Conservation (phyloP, 2,329 filamentous ascomycete species). For the Cephalotrichum gorgonifer region DNA sequence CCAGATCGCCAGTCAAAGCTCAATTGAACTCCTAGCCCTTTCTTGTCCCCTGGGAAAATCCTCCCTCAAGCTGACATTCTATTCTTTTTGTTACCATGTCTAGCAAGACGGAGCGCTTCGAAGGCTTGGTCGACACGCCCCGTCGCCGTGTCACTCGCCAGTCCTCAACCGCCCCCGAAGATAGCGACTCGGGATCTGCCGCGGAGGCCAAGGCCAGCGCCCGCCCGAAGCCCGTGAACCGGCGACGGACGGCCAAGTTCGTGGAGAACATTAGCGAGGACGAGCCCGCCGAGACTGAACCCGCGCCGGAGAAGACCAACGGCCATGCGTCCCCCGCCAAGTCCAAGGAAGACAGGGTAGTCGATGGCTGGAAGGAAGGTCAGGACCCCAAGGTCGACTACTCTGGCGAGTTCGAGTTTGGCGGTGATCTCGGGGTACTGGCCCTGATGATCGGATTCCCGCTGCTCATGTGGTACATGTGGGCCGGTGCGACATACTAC, state of each 20-base stretch:
- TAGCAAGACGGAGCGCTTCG: slow-evolving; percentile 52
- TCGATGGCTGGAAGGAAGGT: slow-evolving; percentile 49
- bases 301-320: slow-evolving; percentile 10
- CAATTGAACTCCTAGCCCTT: background rate
- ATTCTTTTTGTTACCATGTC: background rate
- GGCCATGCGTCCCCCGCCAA: slow-evolving; percentile 9
- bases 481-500: slow-evolving; percentile 91
- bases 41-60: background rate
- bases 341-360: slow-evolving; percentile 6
- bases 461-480: slow-evolving; percentile 98
- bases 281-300: background rate
- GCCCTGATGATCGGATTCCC: slow-evolving; percentile 90
- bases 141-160: slow-evolving; percentile 38
- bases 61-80: background rate
- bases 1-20: background rate
- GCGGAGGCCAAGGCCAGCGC: slow-evolving; percentile 25
- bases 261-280: slow-evolving; percentile 36
- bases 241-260: slow-evolving; percentile 37
- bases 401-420: slow-evolving; percentile 68
- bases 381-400: slow-evolving; percentile 53
- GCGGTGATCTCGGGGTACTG: slow-evolving; percentile 68
- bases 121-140: slow-evolving; percentile 51
- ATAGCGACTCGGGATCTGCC: slow-evolving; percentile 35
- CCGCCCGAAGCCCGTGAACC: slow-evolving; percentile 26
- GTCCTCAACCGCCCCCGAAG: slow-evolving; percentile 34